phyloP scores from a whole-genome alignment of 805 yeast species.

The Kodamaea kakaduensis region DNA sequence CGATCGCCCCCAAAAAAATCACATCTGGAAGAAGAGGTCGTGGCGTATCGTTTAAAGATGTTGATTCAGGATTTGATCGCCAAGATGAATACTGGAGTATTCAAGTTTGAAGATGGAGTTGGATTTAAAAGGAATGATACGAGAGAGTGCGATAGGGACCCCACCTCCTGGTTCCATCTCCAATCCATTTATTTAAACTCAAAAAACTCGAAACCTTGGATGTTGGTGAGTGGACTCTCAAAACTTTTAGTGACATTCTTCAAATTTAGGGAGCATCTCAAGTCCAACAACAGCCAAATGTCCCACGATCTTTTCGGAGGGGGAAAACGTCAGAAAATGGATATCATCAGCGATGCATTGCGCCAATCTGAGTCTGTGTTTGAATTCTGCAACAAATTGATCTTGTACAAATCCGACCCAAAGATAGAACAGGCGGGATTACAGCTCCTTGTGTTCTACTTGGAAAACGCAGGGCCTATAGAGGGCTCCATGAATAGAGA shows the following conservation, averaged over 20 bases:
- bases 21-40: constrained; percentile 6
- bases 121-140: constrained; percentile 4
- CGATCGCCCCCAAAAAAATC: constrained; percentile 6
- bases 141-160: not conserved
- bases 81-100: constrained; percentile 12
- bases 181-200: constrained; percentile 20
- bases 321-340: constrained; percentile 25
- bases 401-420: constrained; percentile 14
- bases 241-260: constrained; percentile 31
- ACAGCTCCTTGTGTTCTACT: constrained; percentile 23
- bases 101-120: constrained; percentile 14
- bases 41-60: constrained; percentile 19
- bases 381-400: constrained; percentile 24
- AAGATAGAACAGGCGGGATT: constrained; percentile 18
- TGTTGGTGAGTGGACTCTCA: constrained; percentile 32
- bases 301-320: constrained; percentile 4
- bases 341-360: constrained; percentile 18
- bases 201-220: constrained; percentile 34
- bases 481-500: too few species aligned
- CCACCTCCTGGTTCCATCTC: constrained; percentile 23
- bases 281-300: constrained; percentile 1
- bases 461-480: constrained; percentile 11
- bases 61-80: constrained; percentile 22
- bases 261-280: constrained; percentile 15
- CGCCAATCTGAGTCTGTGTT: constrained; percentile 17